Conservation (phyloP, 2,329 filamentous ascomycete species). For the Eurotiales sp. region DNA sequence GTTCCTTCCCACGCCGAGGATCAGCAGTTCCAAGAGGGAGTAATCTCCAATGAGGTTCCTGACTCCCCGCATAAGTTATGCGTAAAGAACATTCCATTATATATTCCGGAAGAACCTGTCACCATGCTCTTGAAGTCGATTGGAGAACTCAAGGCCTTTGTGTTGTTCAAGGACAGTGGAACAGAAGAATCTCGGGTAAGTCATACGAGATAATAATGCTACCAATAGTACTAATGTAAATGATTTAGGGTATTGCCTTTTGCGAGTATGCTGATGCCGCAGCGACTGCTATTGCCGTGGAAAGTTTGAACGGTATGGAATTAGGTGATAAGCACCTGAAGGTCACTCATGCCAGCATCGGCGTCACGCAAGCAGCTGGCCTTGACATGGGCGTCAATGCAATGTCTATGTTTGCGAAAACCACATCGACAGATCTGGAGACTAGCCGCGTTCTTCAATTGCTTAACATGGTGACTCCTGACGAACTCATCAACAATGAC, state of each 20-base stretch:
- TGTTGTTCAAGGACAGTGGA: constrained; percentile 79
- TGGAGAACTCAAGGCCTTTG: constrained; percentile 87
- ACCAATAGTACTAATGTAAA: constrained; percentile 17
- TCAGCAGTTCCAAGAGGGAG: constrained; percentile 70
- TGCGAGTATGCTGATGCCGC: constrained; percentile 82
- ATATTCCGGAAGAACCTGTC: constrained; percentile 87
- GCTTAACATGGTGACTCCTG: constrained; percentile 96
- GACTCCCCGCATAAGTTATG: constrained; percentile 96
- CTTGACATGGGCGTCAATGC: constrained; percentile 95
- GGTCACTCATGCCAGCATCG: constrained; percentile 85
- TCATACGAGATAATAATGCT: too few species aligned
- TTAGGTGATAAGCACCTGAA: constrained; percentile 82
- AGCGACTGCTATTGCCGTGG: constrained; percentile 77
- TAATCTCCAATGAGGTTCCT: constrained; percentile 74
- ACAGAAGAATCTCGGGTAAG: constrained; percentile 84
- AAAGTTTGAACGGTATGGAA: constrained; percentile 89
- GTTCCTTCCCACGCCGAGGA: constrained; percentile 67
- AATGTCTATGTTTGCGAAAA: constrained; percentile 95
- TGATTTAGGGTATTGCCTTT: constrained; percentile 88
- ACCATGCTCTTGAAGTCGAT: constrained; percentile 86
- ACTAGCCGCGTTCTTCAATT: constrained; percentile 82
- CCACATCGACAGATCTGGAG: constrained; percentile 73
- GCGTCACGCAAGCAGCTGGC: constrained; percentile 85
- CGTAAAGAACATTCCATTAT: constrained; percentile 81
- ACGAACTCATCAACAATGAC: constrained; percentile 88